Percentiles rank a stretch among this genome's conserved stretches.
phyloP scores from a whole-genome alignment of 1,284 basidiomycete species.

The Ustilago xerochloae region DNA sequence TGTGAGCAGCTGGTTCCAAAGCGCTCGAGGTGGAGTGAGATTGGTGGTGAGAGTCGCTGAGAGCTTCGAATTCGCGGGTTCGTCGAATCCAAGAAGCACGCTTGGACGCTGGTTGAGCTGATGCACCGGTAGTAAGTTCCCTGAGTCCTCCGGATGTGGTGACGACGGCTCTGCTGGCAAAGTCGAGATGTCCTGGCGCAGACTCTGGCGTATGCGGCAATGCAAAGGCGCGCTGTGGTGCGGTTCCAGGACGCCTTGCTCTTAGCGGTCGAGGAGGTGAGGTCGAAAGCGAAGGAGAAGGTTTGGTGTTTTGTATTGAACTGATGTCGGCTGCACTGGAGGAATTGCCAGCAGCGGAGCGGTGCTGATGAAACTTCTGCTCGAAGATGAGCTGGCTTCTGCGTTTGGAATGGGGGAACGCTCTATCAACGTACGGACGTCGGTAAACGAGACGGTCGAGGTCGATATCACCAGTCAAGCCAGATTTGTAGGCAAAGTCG shows the following conservation, averaged over 20 bases:
- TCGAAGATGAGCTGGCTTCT: constrained; percentile 50
- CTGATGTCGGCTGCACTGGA: too few species aligned
- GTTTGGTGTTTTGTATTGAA: neutral
- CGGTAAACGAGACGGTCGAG: constrained; percentile 22
- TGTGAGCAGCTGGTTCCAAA: constrained; percentile 15
- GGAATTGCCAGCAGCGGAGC: too few species aligned
- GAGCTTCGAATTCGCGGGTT: constrained; percentile 21
- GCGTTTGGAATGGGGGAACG: constrained; percentile 23
- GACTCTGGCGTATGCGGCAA: constrained; percentile 23
- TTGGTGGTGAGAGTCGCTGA: constrained; percentile 37
- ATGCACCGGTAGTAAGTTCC: constrained; percentile 35
- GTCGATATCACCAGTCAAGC: constrained; percentile 29
- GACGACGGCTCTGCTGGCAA: neutral
- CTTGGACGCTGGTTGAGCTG: constrained; percentile 42
- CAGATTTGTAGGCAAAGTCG: constrained; percentile 17
- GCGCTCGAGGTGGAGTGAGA: neutral
- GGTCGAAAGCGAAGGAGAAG: neutral
- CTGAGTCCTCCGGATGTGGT: constrained; percentile 18
- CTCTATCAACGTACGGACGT: constrained; percentile 33
- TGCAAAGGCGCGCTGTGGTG: constrained; percentile 10
- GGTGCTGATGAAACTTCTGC: constrained; percentile 38
- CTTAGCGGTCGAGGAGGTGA: constrained; percentile 4
- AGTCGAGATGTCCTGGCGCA: constrained; percentile 6
- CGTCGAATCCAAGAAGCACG: constrained; percentile 42
- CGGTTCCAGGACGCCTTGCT: constrained; percentile 28